Evolutionary conservation across 441 rosid species (phyloP).

Genomic region (Pelargonium myrrhifolium): DNA sequence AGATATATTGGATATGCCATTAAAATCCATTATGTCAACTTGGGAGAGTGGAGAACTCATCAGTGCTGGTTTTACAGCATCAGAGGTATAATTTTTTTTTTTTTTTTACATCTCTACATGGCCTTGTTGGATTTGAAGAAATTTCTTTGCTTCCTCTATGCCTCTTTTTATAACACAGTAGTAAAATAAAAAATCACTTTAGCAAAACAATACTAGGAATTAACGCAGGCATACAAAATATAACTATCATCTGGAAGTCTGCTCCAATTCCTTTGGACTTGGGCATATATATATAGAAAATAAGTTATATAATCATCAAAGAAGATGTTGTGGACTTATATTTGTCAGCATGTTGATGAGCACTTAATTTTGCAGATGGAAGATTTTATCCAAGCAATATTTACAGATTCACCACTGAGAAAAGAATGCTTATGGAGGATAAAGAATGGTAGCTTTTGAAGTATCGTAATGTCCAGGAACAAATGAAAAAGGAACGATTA

Average conservation of each 20-base stretch:
- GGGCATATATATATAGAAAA: not conserved
- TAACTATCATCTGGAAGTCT: not conserved
- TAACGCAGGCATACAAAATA: not conserved
- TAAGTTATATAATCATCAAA: not conserved
- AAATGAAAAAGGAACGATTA: not conserved
- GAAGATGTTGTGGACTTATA: too few relatives aligned
- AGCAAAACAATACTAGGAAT: not conserved
- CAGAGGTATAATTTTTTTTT: slow-evolving; percentile 55
- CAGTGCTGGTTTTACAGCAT: slow-evolving; percentile 54
- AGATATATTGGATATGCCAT: slow-evolving; percentile 91
- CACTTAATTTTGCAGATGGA: slow-evolving; percentile 42
- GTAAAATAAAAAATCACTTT: not conserved
- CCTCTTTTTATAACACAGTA: not conserved
- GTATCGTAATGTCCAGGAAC: too few relatives aligned
- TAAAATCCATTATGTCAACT: slow-evolving; percentile 63
- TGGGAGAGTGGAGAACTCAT: slow-evolving; percentile 86
- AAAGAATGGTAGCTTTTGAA: slow-evolving; percentile 42
- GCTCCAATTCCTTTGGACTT: not conserved
- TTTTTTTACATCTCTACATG: not conserved
- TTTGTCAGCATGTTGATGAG: slow-evolving; percentile 6
- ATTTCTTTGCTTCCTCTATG: not conserved
- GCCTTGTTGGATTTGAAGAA: not conserved
- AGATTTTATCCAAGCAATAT: slow-evolving; percentile 79
- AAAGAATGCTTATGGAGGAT: slow-evolving; percentile 92
- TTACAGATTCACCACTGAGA: slow-evolving; percentile 76